Evolutionary conservation across 2,329 filamentous ascomycete species (phyloP), one percentile per base, ranked within the genome.

Genomic region (Coniochaeta sp.): DNA sequence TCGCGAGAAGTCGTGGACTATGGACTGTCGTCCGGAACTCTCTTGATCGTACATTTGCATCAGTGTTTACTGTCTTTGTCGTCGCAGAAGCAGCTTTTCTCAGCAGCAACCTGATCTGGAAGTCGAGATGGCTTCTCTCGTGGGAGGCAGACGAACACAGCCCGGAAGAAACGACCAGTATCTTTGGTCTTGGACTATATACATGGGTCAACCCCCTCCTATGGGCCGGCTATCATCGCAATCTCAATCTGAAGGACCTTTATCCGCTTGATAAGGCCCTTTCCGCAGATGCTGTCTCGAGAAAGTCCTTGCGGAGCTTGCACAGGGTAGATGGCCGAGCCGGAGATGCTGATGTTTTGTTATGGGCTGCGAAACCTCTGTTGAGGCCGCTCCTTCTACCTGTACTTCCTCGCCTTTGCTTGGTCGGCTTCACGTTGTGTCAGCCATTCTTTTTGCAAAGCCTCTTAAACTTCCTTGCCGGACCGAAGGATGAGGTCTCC

Each of bases 121-220:
- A 43, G 12, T 22, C 19, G 56, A 43, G 56, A 40, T 40, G 56
- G 24, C 38, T 36, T n/a, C 56, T 58, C 26, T 16, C 11, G 8
- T 43, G 40, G 57, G 57, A 58, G 6, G 36, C 12, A 9, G 57
- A 11, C 24, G 33, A 31, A 14, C 40, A 62, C 31, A 66, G 63
- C 17, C 72, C 70, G 0, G 72, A 74, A 62, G 71, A 72, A 47
- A 71, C 69, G 8, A 68, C 68, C 31, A 68, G 69, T 14, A 64
- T 73, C 12, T 73, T 71, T 58, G 67, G 68, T 2, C 64, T 71
- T 22, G 63, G 68, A 4, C 57, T 73, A 5, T 73, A 72, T 61
- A 71, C 63, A 60, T 72, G 69, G 65, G 62, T 74, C 33, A 74
- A 74, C 58, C 64, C 62, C 22, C 64, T 73, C 12, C 72, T 74